Evolutionary conservation across 495 filamentous ascomycete genomes (phyloP).

Genomic region (Penicillium riverlandense): DNA sequence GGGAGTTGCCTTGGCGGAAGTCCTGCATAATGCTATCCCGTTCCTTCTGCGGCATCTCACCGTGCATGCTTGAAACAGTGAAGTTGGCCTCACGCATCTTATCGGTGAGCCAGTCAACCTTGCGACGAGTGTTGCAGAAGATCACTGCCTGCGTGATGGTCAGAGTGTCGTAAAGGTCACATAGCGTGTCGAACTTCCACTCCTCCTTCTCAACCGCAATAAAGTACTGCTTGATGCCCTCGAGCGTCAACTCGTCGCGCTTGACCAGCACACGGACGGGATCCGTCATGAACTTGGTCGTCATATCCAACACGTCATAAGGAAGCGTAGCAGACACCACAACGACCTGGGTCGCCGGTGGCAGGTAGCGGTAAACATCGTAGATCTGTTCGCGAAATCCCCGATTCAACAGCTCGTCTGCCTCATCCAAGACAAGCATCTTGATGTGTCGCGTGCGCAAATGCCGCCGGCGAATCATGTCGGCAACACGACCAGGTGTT

Average conservation of each 20-base stretch:
- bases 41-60: constrained; percentile 97
- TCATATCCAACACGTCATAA: constrained; percentile 98
- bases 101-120: constrained; percentile 99
- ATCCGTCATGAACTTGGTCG: constrained; percentile 99
- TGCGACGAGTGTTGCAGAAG: constrained; percentile 98
- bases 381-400: constrained; percentile 99
- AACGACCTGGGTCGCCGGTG: constrained; percentile 93
- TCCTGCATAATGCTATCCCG: constrained; percentile 99
- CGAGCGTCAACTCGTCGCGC: constrained; percentile 96
- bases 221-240: constrained; percentile 98
- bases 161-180: constrained; percentile 96
- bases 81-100: constrained; percentile 98
- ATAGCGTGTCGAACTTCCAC: constrained; percentile 99
- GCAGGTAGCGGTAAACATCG: constrained; percentile 95
- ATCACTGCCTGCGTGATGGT: constrained; percentile 99
- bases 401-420: constrained; percentile 84
- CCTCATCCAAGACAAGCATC: constrained; percentile 98
- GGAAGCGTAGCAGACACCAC: constrained; percentile 96
- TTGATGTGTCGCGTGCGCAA: constrained; percentile 93
- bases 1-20: constrained; percentile 91
- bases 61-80: constrained; percentile 97
- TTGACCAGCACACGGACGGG: constrained; percentile 98
- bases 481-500: constrained; percentile 90
- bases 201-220: constrained; percentile 99
- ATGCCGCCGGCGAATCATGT: constrained; percentile 98